phyloP scores from a whole-genome alignment of 108 stramenopile genomes.

The Phaeodactylum tricornutum region DNA sequence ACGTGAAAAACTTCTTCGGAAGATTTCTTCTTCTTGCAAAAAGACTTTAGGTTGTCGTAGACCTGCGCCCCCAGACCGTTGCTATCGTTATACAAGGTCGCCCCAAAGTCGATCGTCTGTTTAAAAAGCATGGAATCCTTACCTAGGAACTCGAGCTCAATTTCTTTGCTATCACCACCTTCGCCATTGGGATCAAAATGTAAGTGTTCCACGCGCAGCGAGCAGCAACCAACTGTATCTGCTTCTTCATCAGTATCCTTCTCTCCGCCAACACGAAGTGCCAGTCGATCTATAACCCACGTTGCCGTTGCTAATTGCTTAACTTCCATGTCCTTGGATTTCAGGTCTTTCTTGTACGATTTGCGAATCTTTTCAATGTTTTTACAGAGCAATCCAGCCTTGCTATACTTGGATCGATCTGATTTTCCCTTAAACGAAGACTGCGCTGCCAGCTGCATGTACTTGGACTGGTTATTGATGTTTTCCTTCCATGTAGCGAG shows the following conservation, averaged over 20 bases:
- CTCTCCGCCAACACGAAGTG: slow-evolving; percentile 99
- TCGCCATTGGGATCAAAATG: slow-evolving; percentile 86
- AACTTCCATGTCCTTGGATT: slow-evolving; percentile 57
- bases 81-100: slow-evolving; percentile 74
- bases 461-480: slow-evolving; percentile 91
- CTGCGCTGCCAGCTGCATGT: slow-evolving; percentile 96
- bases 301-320: slow-evolving; percentile 97
- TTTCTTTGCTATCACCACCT: slow-evolving; percentile 75
- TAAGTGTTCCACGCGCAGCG: slow-evolving; percentile 95
- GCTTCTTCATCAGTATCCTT: slow-evolving; percentile 99
- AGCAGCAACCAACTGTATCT: slow-evolving; percentile 99
- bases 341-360: slow-evolving; percentile 85
- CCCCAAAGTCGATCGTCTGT: slow-evolving; percentile 96
- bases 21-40: slow-evolving; percentile 86
- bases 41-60: slow-evolving; percentile 83
- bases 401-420: slow-evolving; percentile 96
- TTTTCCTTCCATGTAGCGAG: slow-evolving; percentile 97
- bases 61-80: slow-evolving; percentile 86
- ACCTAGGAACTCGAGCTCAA: slow-evolving; percentile 99
- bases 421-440: slow-evolving; percentile 98
- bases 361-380: slow-evolving; percentile 91
- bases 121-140: slow-evolving; percentile 99
- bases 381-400: slow-evolving; percentile 93
- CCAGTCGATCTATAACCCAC: slow-evolving; percentile 98
- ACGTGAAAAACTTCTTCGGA: slow-evolving; percentile 92